These are phyloP conservation scores for Xerocomus spinulosus DNA, from an alignment of 768 basidiomycete species.

Conservation along the genomic window DNA sequence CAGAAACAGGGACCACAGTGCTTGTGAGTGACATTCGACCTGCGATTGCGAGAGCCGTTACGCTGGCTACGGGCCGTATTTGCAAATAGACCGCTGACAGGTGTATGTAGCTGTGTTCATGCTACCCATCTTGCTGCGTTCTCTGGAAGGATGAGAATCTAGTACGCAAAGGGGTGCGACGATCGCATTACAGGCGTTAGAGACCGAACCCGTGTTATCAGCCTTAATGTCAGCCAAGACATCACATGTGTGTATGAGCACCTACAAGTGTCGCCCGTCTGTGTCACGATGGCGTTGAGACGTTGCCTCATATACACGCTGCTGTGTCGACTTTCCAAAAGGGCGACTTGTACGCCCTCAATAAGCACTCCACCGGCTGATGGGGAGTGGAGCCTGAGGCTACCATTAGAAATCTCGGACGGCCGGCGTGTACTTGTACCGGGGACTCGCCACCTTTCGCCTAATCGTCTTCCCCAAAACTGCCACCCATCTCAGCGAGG, in stretches of 20 bases:
- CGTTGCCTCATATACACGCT: not conserved
- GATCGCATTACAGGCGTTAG: not conserved
- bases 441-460: not conserved
- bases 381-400: not conserved
- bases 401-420: too few relatives aligned
- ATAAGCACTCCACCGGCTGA: not conserved
- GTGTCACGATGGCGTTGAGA: not conserved
- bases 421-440: too few relatives aligned
- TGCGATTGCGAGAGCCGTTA: too few relatives aligned
- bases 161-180: not conserved
- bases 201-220: not conserved
- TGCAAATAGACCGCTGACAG: too few relatives aligned
- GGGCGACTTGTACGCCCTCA: not conserved
- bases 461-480: not conserved
- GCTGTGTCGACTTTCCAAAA: not conserved
- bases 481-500: not conserved
- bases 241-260: not conserved
- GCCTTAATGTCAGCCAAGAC: not conserved
- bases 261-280: not conserved
- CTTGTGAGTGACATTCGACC: too few relatives aligned
- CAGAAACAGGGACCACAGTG: too few relatives aligned
- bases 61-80: too few relatives aligned
- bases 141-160: too few relatives aligned
- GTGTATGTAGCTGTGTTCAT: too few relatives aligned
- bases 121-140: too few relatives aligned